A percentile compares a stretch with the other conserved stretches of the same genome.
phyloP scores from a whole-genome alignment of 1,139 yeast species.

The Taphrina communis region DNA sequence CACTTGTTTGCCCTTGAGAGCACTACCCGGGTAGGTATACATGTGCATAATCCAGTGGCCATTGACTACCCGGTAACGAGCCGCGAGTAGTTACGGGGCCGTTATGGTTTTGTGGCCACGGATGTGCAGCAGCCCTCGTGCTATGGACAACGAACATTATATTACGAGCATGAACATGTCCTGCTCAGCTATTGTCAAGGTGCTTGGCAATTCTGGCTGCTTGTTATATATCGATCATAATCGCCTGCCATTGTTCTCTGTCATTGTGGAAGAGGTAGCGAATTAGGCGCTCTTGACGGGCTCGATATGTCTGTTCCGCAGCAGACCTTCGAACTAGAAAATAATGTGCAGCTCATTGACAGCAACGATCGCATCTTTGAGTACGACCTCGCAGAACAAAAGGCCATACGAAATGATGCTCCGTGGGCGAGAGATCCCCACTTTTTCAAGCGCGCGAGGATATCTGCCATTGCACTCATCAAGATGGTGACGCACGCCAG shows the following conservation, averaged over 20 bases:
- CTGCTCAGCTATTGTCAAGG: too few species aligned
- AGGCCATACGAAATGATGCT: constrained; percentile 48
- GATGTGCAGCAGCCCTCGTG: neutral
- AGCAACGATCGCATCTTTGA: constrained; percentile 49
- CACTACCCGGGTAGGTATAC: too few species aligned
- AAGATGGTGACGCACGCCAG: constrained; percentile 82
- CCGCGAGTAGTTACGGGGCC: neutral
- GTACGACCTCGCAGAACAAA: constrained; percentile 50
- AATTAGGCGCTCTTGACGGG: too few species aligned
- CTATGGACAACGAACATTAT: too few species aligned
- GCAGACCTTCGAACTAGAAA: constrained; percentile 53
- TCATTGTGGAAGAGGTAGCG: too few species aligned
- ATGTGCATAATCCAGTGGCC: too few species aligned
- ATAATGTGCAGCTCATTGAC: constrained; percentile 47
- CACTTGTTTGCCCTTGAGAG: too few species aligned
- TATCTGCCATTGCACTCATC: constrained; percentile 75
- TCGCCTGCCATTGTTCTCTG: too few species aligned
- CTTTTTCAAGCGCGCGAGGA: constrained; percentile 68
- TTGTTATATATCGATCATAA: too few species aligned
- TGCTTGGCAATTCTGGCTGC: too few species aligned
- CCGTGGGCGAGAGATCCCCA: constrained; percentile 62
- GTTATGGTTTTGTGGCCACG: neutral
- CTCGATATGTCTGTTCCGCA: constrained; percentile 39
- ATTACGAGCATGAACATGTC: neutral
- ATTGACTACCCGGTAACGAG: too few species aligned